A percentile compares a stretch with the other conserved stretches of the same genome.
phyloP scores from a whole-genome alignment of 2,329 filamentous ascomycete species.

The Cercospora nicotianae region DNA sequence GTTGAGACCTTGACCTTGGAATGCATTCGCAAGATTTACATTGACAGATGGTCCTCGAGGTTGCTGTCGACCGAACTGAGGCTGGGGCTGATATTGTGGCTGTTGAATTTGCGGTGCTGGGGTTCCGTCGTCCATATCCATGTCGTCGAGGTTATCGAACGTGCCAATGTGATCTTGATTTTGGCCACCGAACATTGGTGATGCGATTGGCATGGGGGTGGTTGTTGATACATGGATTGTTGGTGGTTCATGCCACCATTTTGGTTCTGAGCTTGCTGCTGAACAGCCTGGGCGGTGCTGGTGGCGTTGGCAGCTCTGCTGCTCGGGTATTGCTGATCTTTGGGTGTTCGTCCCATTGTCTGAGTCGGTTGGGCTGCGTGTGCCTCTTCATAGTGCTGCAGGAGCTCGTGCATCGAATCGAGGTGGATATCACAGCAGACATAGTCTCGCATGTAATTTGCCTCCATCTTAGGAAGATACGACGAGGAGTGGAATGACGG shows the following conservation, averaged over 20 bases:
- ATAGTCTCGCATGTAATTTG: conserved; percentile 97
- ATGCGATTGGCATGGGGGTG: conserved; percentile 24
- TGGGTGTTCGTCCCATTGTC: conserved; percentile 43
- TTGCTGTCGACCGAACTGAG: conserved; percentile 57
- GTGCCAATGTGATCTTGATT: conserved; percentile 36
- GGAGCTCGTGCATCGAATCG: conserved; percentile 86
- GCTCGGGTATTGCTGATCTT: conserved; percentile 41
- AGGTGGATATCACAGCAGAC: conserved; percentile 88
- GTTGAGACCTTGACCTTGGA: conserved; percentile 70
- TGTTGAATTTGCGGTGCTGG: conserved; percentile 49
- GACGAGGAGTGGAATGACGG: conserved; percentile 72
- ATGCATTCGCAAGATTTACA: conserved; percentile 72
- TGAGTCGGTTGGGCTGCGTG: conserved; percentile 65
- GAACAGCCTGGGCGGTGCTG: conserved; percentile 39
- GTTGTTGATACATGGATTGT: conserved; percentile 23
- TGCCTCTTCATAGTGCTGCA: conserved; percentile 95
- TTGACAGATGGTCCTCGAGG: conserved; percentile 69
- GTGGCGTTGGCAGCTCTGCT: conserved; percentile 37
- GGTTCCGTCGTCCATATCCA: conserved; percentile 97
- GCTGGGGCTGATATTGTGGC: conserved; percentile 47
- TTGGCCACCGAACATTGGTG: conserved; percentile 38
- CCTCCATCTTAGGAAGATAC: conserved; percentile 56
- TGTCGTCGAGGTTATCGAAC: conserved; percentile 71
- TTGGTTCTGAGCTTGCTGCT: conserved; percentile 37
- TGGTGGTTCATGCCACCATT: conserved; percentile 28